phyloP scores from a whole-genome alignment of 2,329 filamentous ascomycete genomes.

The Ilyonectria sp. region DNA sequence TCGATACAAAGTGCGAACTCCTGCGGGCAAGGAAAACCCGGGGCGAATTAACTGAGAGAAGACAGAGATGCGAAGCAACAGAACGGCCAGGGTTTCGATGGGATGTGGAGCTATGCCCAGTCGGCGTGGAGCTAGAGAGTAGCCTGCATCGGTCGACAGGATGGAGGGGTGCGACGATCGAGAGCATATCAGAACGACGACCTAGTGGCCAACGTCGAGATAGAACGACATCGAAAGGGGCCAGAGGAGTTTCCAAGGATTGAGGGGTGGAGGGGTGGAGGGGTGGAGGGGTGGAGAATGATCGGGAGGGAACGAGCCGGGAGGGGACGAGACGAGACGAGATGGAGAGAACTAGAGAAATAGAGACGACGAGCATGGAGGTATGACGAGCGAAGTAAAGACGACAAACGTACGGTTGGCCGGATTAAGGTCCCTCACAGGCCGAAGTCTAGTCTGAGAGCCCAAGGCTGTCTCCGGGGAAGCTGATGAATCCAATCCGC shows the following conservation, averaged over 20 bases:
- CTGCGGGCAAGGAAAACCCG: conserved; percentile 13
- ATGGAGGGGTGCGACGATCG: conserved; percentile 21
- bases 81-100: conserved; percentile 18
- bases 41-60: conserved; percentile 19
- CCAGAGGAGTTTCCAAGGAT: background rate
- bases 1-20: conserved; percentile 23
- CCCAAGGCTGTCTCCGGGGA: conserved; percentile 20
- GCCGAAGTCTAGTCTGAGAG: conserved; percentile 10
- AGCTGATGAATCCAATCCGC: conserved; percentile 17
- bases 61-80: conserved; percentile 8
- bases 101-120: conserved; percentile 21
- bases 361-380: too few relatives aligned
- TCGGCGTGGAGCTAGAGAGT: conserved; percentile 18
- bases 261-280: conserved; percentile 15
- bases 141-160: conserved; percentile 25
- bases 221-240: conserved; percentile 17
- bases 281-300: conserved; percentile 38
- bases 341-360: conserved; percentile 23
- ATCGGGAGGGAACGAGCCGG: conserved; percentile 39
- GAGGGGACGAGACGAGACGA: conserved; percentile 12
- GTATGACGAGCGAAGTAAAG: background rate
- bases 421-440: background rate
- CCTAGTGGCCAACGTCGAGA: conserved; percentile 10
- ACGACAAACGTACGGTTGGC: background rate
- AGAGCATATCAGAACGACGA: conserved; percentile 21